Evolutionary conservation across 495 filamentous ascomycete genomes (phyloP).

Genomic region (Hypoxylon rickii): DNA sequence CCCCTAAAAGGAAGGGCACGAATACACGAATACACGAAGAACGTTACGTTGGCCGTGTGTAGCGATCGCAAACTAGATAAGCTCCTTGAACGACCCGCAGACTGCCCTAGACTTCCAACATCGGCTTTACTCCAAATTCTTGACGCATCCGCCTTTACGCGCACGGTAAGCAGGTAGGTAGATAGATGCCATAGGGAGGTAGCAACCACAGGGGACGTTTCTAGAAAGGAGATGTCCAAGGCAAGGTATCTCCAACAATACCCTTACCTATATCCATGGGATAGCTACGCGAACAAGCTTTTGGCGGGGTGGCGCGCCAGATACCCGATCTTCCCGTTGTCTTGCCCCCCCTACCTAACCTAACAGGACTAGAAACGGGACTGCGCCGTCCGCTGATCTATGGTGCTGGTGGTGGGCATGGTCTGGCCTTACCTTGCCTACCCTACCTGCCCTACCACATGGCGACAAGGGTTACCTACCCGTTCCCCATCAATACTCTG

Average conservation of each 20-base stretch:
- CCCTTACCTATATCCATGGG: too few relatives aligned
- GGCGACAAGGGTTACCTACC: conserved; percentile 30
- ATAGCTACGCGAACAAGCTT: conserved; percentile 19
- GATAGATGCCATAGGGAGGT: conserved; percentile 16
- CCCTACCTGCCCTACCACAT: too few relatives aligned
- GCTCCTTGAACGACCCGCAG: conserved; percentile 1
- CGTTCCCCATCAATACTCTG: background rate
- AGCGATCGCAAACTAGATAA: conserved; percentile 29
- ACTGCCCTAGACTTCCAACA: conserved; percentile 22
- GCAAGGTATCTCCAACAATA: conserved; percentile 12
- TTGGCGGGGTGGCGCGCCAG: conserved; percentile 4
- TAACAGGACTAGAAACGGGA: conserved; percentile 33
- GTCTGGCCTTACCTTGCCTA: conserved; percentile 5
- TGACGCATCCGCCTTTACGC: conserved; percentile 4
- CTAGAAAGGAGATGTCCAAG: conserved; percentile 15
- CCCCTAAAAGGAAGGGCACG: conserved; percentile 13
- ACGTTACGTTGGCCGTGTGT: conserved; percentile 8
- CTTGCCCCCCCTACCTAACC: too few relatives aligned
- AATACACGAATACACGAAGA: conserved; percentile 2
- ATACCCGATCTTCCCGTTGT: conserved; percentile 33
- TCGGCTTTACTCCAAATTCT: conserved; percentile 13
- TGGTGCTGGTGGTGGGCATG: conserved; percentile 4
- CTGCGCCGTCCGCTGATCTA: conserved; percentile 31
- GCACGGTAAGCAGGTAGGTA: background rate
- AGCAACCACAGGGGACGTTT: too few relatives aligned